Evolutionary conservation across 2,329 filamentous ascomycete species (phyloP), one percentile per base, ranked within the genome.

Genomic region (Podosphaera leucotricha): DNA sequence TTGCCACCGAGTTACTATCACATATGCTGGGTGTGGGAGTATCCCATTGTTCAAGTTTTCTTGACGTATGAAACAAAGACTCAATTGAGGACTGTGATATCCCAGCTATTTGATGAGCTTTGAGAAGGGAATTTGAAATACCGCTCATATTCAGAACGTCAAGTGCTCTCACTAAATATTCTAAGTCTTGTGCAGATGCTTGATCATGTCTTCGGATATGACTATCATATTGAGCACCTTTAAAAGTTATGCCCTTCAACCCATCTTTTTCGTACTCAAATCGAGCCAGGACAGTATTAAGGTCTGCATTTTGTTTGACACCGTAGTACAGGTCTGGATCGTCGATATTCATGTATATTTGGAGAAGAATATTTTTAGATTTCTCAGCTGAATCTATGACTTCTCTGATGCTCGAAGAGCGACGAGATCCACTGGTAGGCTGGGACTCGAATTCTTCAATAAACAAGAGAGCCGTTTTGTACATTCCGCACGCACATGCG

Each of bases 251-350:
- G 50, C 81, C 87, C 56, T 92, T 92, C 43, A 77, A 67, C 0
- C 86, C 86, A 52, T 92, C 79, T 42, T 77, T 77, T 61, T 98
- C 90, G 56, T 94, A 87, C 51, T 93, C 84, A 3, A 95, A 68
- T 8, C 82, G 77, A 43, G 79, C 72, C 46, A 95, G 66, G 1
- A 95, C 79, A 10, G 79, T 83, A 15, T 71, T 66, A 15, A 98
- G 62, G 46, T 76, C 85, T 6, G 84, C 72, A 36, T 73, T 72
- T 59, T 92, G 80, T 37, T 82, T 73, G 6, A 94, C 69, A 3
- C 90, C 92, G 56, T 98, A 98, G 59, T 92, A 98, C 0, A 85
- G 79, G 59, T 99, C 90, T 1, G 86, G 87, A 54, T 99, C 92
- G 55, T 94, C 86, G 40, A 98, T 80, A 48, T 83, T 87, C 56